Percentiles rank a stretch among this genome's conserved stretches.
Evolutionary conservation across 2,329 filamentous ascomycete genomes (phyloP).

Genomic region (Fusarium pilosicola): DNA sequence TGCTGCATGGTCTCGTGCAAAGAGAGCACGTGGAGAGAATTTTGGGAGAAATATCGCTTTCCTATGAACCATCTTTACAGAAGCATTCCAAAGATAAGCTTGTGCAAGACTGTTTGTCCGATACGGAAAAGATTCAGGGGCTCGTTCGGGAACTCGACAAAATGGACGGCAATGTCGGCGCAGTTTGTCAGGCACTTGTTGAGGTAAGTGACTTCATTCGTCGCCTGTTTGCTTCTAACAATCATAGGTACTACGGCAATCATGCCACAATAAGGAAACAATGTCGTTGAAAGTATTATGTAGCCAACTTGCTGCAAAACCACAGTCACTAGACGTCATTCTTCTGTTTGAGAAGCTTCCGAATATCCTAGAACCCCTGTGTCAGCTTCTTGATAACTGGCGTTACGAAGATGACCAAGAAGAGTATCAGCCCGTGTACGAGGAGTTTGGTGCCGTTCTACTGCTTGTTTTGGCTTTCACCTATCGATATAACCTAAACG

Average conservation of each 20-base stretch:
- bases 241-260: slow-evolving; percentile 70
- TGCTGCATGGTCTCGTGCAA: slow-evolving; percentile 84
- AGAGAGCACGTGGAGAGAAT: slow-evolving; percentile 81
- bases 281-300: slow-evolving; percentile 83
- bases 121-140: slow-evolving; percentile 78
- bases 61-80: slow-evolving; percentile 77
- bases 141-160: slow-evolving; percentile 85
- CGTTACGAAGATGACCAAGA: slow-evolving; percentile 84
- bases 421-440: slow-evolving; percentile 86
- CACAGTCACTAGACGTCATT: slow-evolving; percentile 77
- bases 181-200: slow-evolving; percentile 80
- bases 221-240: not conserved
- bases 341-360: slow-evolving; percentile 78
- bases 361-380: slow-evolving; percentile 77
- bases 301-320: slow-evolving; percentile 76
- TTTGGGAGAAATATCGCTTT: slow-evolving; percentile 85
- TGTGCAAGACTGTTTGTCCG: slow-evolving; percentile 79
- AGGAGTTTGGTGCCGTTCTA: slow-evolving; percentile 83
- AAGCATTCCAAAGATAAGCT: slow-evolving; percentile 82
- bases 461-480: slow-evolving; percentile 78
- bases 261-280: slow-evolving; percentile 79
- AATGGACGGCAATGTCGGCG: slow-evolving; percentile 91
- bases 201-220: slow-evolving; percentile 61
- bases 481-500: slow-evolving; percentile 76
- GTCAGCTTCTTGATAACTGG: slow-evolving; percentile 81